These are phyloP conservation scores for Abelmoschus esculentus DNA, from an alignment of 345 rosid genomes.

Conservation along the genomic window DNA sequence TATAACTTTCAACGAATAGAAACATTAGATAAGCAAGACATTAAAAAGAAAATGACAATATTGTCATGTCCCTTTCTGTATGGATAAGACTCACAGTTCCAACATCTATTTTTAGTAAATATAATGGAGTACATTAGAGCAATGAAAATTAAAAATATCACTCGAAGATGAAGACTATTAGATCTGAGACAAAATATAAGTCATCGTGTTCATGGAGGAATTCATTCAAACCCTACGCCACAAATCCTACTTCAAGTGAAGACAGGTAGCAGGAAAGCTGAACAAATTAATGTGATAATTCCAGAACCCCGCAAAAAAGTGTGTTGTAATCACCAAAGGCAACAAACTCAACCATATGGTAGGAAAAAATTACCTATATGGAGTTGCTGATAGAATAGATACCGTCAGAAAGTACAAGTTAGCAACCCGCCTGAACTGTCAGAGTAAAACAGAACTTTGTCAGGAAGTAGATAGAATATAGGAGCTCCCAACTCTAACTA, in stretches of 20 bases:
- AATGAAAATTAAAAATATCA: neutral
- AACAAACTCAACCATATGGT: too few relatives aligned
- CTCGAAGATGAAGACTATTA: neutral
- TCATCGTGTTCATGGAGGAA: neutral
- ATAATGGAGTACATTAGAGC: neutral
- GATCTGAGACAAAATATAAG: neutral
- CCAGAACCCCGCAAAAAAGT: neutral
- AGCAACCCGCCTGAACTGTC: slow-evolving; percentile 99
- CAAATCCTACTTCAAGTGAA: neutral
- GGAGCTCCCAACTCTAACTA: neutral
- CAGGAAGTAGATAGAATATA: slow-evolving; percentile 14
- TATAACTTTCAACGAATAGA: too few relatives aligned
- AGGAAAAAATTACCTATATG: slow-evolving; percentile 61
- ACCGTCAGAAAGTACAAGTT: slow-evolving; percentile 90
- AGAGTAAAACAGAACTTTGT: slow-evolving; percentile 31
- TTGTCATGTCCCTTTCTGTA: neutral
- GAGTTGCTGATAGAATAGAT: slow-evolving; percentile 88
- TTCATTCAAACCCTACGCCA: neutral
- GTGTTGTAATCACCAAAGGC: neutral
- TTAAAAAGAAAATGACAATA: neutral
- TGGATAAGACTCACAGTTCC: neutral
- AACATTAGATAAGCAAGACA: neutral
- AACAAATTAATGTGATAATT: neutral
- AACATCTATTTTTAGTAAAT: neutral
- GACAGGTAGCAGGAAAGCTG: too few relatives aligned